Evolutionary conservation across 805 yeast genomes (phyloP), one percentile per base, ranked within the genome.

Genomic region (Teunomyces gatunensis): DNA sequence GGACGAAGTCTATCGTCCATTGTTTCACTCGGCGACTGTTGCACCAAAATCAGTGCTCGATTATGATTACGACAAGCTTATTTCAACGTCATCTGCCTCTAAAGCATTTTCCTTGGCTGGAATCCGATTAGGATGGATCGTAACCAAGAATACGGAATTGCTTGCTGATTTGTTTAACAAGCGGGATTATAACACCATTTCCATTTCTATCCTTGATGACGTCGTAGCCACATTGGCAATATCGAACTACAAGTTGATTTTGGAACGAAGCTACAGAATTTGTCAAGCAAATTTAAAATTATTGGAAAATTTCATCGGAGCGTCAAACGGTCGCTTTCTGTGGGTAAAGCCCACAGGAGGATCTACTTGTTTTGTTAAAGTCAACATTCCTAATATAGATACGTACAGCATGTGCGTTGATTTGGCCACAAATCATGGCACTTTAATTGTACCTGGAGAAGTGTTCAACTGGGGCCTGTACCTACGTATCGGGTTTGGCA

Each of bases 31-130:
- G 4, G 51, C 63, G 6, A 11, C 35, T 3, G 57, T 44, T 12
- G 39, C 29, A 2, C 78, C 81, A 4, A 59, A 58, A 27, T 72
- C 79, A 3, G 67, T 74, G 11, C 70, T 73, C 10, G 63, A 68
- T 29, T 56, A 77, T 20, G 66, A 65, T 3, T 75, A 75, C 48
- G 67, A 65, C 2, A 71, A 68, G 49, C 73, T 77, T 4, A 65
- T 79, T 33, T 67, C 74, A 6, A 77, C 82, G 0, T 69, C 78
- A 3, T 77, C 82, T 5, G 71, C 73, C 65, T 77, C 82, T n/a
- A 79, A 79, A 54, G 79, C 81, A 2, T 79, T 71, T 53, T 68
- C 81, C 1, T 59, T 77, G 42, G 83, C 84, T 6, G 84, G 84
- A 4, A 60, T 78, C 23, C 60, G 84, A 40, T 44, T 78, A 18